These are phyloP conservation scores for Polytrichum commune DNA, from an alignment of 225 moss, liverwort and hornwort genomes.

Conservation along the genomic window DNA sequence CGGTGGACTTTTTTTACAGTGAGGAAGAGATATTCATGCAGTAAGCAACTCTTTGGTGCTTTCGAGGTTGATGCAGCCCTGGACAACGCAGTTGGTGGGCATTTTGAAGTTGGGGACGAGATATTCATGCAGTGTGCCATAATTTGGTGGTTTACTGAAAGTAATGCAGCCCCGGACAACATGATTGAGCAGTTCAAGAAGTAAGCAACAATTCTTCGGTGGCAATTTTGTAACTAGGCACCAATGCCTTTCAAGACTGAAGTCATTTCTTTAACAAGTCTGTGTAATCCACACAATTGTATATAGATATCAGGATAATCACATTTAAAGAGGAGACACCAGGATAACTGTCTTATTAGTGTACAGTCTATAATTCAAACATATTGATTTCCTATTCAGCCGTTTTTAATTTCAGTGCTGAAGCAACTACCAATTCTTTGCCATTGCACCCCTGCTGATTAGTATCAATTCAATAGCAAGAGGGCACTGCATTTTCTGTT, in stretches of 20 bases:
- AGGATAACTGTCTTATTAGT: neutral
- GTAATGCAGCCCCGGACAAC: too few species aligned
- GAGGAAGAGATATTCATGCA: constrained; percentile 43
- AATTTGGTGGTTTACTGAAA: too few species aligned
- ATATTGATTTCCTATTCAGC: neutral
- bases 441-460: constrained; percentile 3
- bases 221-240: neutral
- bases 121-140: constrained; percentile 24
- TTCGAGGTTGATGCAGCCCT: too few species aligned
- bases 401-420: constrained; percentile 31
- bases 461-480: constrained; percentile 1
- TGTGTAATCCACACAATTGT: constrained; percentile 15
- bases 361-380: too few species aligned
- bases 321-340: neutral
- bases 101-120: constrained; percentile 4
- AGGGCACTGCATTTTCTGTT: constrained; percentile 8
- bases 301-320: constrained; percentile 1
- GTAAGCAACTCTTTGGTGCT: constrained; percentile 10
- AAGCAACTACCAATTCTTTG: constrained; percentile 22
- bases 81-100: too few species aligned
- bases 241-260: too few species aligned
- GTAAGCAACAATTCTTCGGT: too few species aligned
- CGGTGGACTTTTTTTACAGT: constrained; percentile 88
- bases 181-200: neutral
- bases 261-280: neutral